Conservation (phyloP, 164 flowering plant species). For the Houttuynia cordata region DNA sequence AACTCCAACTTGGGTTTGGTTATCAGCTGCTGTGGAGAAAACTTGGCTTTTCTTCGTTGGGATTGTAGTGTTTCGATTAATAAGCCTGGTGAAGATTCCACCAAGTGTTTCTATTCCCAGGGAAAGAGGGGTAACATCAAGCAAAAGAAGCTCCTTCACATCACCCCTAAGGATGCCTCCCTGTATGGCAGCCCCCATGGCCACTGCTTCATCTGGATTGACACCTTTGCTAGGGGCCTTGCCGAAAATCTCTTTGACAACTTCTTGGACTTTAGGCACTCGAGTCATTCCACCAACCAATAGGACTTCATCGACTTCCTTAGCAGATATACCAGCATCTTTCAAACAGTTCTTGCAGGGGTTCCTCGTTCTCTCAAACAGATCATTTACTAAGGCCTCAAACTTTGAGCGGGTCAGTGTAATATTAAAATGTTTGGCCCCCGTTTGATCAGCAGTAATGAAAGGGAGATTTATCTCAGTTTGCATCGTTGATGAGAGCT, state of each 20-base stretch:
- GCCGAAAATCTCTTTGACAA: slow-evolving; percentile 25
- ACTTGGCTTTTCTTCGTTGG: slow-evolving; percentile 35
- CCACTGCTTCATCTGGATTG: slow-evolving; percentile 36
- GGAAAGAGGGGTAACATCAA: slow-evolving; percentile 32
- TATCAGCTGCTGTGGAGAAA: slow-evolving; percentile 31
- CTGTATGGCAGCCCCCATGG: slow-evolving; percentile 34
- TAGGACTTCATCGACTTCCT: slow-evolving; percentile 27
- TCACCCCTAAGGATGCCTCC: slow-evolving; percentile 29
- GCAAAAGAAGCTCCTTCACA: slow-evolving; percentile 29
- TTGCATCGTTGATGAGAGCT: slow-evolving; percentile 30
- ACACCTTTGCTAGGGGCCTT: slow-evolving; percentile 28
- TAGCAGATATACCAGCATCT: slow-evolving; percentile 22
- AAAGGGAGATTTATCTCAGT: slow-evolving; percentile 33
- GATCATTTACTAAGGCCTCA: slow-evolving; percentile 17
- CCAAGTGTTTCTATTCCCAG: slow-evolving; percentile 34
- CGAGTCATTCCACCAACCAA: slow-evolving; percentile 33
- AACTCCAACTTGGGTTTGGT: slow-evolving; percentile 27
- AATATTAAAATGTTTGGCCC: slow-evolving; percentile 27
- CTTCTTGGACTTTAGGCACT: slow-evolving; percentile 26
- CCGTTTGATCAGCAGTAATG: slow-evolving; percentile 32
- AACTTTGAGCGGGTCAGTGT: slow-evolving; percentile 27
- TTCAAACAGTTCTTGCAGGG: slow-evolving; percentile 27
- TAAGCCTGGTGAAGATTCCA: slow-evolving; percentile 26
- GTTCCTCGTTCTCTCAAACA: slow-evolving; percentile 23
- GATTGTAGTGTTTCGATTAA: slow-evolving; percentile 29